A percentile compares a stretch with the other conserved stretches of the same genome.
Evolutionary conservation across 805 yeast species (phyloP).

Genomic region (Ogataea neopini): DNA sequence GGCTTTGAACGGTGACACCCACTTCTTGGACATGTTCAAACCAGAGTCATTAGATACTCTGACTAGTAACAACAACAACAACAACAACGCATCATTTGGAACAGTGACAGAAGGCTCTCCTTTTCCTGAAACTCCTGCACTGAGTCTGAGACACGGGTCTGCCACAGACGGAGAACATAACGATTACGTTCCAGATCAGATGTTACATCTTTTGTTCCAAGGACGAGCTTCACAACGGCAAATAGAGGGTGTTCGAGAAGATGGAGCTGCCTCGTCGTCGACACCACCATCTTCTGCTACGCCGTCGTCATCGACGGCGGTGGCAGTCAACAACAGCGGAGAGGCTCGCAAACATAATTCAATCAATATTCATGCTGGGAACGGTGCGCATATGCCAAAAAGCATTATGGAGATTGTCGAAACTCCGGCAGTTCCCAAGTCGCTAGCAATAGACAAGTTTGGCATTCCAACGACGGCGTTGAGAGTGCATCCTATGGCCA

Average conservation of each 20-base stretch:
- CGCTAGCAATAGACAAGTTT: constrained; percentile 40
- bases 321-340: not conserved
- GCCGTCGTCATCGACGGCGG: not conserved
- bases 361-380: constrained; percentile 35
- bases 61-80: constrained; percentile 6
- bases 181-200: constrained; percentile 42
- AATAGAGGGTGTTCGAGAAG: constrained; percentile 4
- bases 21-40: constrained; percentile 55
- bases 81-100: not conserved
- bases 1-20: constrained; percentile 62
- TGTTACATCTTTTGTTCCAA: constrained; percentile 55
- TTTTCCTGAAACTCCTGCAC: not conserved
- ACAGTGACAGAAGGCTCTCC: not conserved
- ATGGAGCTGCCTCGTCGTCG: not conserved
- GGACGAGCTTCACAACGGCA: constrained; percentile 33
- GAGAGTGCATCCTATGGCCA: constrained; percentile 65
- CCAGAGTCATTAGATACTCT: constrained; percentile 21
- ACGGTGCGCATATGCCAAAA: constrained; percentile 48
- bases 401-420: constrained; percentile 52
- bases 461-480: constrained; percentile 63
- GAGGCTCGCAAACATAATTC: constrained; percentile 27
- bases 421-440: constrained; percentile 44
- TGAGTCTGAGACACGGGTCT: not conserved
- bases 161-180: constrained; percentile 10
- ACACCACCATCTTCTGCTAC: not conserved